Conservation (phyloP, 352 stramenopile genomes). For the Globisporangium orthogonon region DNA sequence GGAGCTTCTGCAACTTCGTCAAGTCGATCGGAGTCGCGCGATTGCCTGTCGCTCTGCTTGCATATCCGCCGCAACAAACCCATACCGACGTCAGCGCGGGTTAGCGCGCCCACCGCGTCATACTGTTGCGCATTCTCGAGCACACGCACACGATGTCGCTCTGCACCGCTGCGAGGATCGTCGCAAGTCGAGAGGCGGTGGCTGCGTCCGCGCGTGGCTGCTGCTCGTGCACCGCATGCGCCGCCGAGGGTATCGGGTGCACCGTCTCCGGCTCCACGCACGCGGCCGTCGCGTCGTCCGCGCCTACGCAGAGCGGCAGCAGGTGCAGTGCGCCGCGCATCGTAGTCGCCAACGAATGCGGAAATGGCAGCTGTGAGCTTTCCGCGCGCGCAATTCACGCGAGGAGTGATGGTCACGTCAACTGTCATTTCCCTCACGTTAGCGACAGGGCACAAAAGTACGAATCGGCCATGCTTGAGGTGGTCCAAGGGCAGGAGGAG, state of each 20-base stretch:
- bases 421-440: not conserved
- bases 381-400: slow-evolving; percentile 11
- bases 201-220: not conserved
- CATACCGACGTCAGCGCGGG: not conserved
- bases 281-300: slow-evolving; percentile 18
- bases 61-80: not conserved
- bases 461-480: not conserved
- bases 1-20: slow-evolving; percentile 32
- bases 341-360: slow-evolving; percentile 3
- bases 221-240: not conserved
- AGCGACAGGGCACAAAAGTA: not conserved
- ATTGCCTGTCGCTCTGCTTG: not conserved
- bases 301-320: slow-evolving; percentile 43
- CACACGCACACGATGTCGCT: slow-evolving; percentile 34
- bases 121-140: not conserved
- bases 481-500: too few relatives aligned
- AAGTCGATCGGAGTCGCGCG: slow-evolving; percentile 18
- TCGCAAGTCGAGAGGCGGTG: slow-evolving; percentile 24
- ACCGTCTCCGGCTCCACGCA: slow-evolving; percentile 11
- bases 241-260: slow-evolving; percentile 2
- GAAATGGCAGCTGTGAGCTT: not conserved
- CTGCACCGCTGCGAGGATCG: slow-evolving; percentile 24
- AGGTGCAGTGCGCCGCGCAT: slow-evolving; percentile 57
- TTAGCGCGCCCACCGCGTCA: not conserved
- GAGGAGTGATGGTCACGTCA: slow-evolving; percentile 11